These are phyloP conservation scores for Angomonas deanei DNA, from an alignment of 208 protist species.

Conservation along the genomic window DNA sequence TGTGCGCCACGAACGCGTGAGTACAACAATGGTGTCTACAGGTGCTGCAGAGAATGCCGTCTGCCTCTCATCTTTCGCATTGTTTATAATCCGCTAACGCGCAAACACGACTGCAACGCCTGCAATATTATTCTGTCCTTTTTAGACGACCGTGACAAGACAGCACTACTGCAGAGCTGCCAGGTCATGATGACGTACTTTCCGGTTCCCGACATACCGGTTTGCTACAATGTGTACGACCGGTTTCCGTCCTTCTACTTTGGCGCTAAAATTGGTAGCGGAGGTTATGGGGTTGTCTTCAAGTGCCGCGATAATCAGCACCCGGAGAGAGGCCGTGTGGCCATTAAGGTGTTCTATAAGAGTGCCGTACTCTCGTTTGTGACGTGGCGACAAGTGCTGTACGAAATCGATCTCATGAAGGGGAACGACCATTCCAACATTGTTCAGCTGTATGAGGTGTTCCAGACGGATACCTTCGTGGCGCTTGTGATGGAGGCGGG, in stretches of 20 bases:
- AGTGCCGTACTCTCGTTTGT: slow-evolving; percentile 16
- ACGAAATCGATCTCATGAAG: slow-evolving; percentile 48
- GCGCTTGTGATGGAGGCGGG: slow-evolving; percentile 73
- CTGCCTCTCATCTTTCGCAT: slow-evolving; percentile 57
- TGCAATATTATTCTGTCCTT: slow-evolving; percentile 50
- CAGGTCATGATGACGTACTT: slow-evolving; percentile 46
- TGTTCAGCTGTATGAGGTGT: slow-evolving; percentile 45
- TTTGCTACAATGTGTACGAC: slow-evolving; percentile 35
- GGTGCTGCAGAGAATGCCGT: slow-evolving; percentile 50
- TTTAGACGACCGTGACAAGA: slow-evolving; percentile 30
- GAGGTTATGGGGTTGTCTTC: slow-evolving; percentile 63
- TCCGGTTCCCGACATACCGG: slow-evolving; percentile 33
- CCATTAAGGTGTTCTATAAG: slow-evolving; percentile 64
- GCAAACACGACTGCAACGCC: slow-evolving; percentile 20
- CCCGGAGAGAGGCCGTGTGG: slow-evolving; percentile 26
- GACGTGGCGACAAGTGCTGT: slow-evolving; percentile 40
- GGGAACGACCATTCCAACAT: slow-evolving; percentile 51
- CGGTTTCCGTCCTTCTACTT: slow-evolving; percentile 67
- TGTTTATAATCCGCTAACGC: slow-evolving; percentile 21
- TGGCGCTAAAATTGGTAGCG: slow-evolving; percentile 55
- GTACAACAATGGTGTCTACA: neutral
- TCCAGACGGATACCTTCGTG: slow-evolving; percentile 55
- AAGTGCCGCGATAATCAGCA: slow-evolving; percentile 56
- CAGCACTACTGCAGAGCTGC: slow-evolving; percentile 61
- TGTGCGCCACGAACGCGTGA: slow-evolving; percentile 35